These are phyloP conservation scores for Parascedosporium putredinis DNA, from an alignment of 2,329 filamentous ascomycete species.

Conservation along the genomic window DNA sequence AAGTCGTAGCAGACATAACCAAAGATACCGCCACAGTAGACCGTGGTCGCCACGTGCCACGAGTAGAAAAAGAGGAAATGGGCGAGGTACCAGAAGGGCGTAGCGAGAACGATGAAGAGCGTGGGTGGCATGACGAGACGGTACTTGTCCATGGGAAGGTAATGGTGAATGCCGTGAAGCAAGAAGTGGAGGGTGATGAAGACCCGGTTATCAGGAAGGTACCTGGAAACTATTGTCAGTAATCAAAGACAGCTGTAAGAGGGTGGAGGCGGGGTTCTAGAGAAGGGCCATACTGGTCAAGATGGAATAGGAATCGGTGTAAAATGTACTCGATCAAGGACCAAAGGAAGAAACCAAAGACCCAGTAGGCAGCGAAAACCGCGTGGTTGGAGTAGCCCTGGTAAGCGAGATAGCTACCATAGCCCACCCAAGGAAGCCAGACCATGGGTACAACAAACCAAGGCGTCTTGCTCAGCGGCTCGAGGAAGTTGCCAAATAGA, in stretches of 20 bases:
- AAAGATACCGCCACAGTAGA: constrained; percentile 84
- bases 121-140: constrained; percentile 94
- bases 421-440: constrained; percentile 74
- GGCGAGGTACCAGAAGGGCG: constrained; percentile 86
- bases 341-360: constrained; percentile 69
- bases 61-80: constrained; percentile 73
- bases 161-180: constrained; percentile 94
- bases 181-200: constrained; percentile 81
- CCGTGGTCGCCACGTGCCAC: constrained; percentile 70
- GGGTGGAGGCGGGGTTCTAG: not conserved
- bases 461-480: constrained; percentile 87
- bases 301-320: constrained; percentile 86
- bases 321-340: constrained; percentile 80
- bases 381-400: constrained; percentile 44
- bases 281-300: constrained; percentile 64
- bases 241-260: not conserved
- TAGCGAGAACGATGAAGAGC: constrained; percentile 71
- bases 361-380: constrained; percentile 50
- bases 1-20: constrained; percentile 95
- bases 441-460: constrained; percentile 83
- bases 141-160: constrained; percentile 97
- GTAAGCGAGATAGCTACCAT: constrained; percentile 57
- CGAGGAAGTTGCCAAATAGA: constrained; percentile 95
- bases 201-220: constrained; percentile 84
- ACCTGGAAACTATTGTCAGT: constrained; percentile 40